Evolutionary conservation across 1,284 basidiomycete genomes (phyloP).

Genomic region (Porogramme epimiltina): DNA sequence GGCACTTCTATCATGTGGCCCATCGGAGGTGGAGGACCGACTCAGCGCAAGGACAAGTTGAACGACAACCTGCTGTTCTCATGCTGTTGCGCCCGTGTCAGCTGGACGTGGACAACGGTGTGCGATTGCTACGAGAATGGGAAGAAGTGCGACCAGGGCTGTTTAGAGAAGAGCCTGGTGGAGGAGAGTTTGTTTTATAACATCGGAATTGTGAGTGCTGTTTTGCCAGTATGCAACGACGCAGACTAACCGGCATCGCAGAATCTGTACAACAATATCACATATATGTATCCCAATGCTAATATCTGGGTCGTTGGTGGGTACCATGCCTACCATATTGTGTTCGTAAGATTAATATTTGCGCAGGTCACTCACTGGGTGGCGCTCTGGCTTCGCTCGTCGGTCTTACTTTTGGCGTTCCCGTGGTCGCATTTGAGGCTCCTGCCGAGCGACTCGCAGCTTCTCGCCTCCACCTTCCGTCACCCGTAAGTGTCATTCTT

Average conservation of each 20-base stretch:
- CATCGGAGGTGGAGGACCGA: slow-evolving; percentile 84
- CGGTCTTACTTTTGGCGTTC: slow-evolving; percentile 88
- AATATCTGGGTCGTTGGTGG: slow-evolving; percentile 87
- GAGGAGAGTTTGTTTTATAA: slow-evolving; percentile 91
- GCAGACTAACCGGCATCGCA: slow-evolving; percentile 31
- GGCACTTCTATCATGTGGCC: slow-evolving; percentile 82
- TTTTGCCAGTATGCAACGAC: not conserved
- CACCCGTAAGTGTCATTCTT: slow-evolving; percentile 51
- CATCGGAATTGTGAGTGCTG: slow-evolving; percentile 66
- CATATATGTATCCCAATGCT: slow-evolving; percentile 90
- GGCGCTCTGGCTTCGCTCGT: slow-evolving; percentile 85
- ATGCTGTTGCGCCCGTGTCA: slow-evolving; percentile 94
- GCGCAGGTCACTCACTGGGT: slow-evolving; percentile 76
- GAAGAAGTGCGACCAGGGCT: slow-evolving; percentile 83
- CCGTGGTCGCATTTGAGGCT: slow-evolving; percentile 89
- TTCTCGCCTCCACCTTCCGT: slow-evolving; percentile 86
- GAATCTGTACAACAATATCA: slow-evolving; percentile 93
- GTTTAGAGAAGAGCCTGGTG: slow-evolving; percentile 78
- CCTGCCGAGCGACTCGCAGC: slow-evolving; percentile 91
- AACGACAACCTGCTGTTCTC: slow-evolving; percentile 97
- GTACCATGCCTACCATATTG: not conserved
- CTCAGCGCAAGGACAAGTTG: slow-evolving; percentile 87
- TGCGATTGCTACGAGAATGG: slow-evolving; percentile 88
- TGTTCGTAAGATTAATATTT: not conserved
- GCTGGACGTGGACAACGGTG: slow-evolving; percentile 93